Base-by-base conservation (phyloP, 2,329 filamentous ascomycete genomes). In the Colletotrichum liaoningense region DNA sequence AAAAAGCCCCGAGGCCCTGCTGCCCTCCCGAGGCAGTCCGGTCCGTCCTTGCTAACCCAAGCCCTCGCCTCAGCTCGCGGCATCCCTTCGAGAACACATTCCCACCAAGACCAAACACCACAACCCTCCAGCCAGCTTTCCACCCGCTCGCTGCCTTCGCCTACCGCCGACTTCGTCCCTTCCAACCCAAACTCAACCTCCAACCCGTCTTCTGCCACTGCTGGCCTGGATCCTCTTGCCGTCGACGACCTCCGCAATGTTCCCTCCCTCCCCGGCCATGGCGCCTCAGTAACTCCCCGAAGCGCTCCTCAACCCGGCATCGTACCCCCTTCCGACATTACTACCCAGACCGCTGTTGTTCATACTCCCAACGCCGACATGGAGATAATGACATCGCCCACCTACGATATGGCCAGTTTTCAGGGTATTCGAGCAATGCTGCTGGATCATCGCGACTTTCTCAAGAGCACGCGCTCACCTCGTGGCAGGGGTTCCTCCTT, bases 61-160 rank as follows among this genome's bases (percentile, higher is more conserved):
- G 88, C 88, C 79, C 83, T 90, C 80, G 88, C 88, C 79, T 88
- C 88, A 81, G 88, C 88, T 79, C 87, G 88, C 78, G 88, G 88
- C 78, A 88, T 89, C 52, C 67, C 68, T 74, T 67, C 73, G 54
- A 72, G 66, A 42, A 63, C 72, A 63, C 62, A 69, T 33, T 64
- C 65, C 22, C 68, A 69, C 22, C 73, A 60, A 58, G 64, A 75
- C n/a, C 69, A 70, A 42, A 59, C 54, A 30, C 30, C 38, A 7
- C 63, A 57, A 30, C 55, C 58, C 16, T 63, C 57, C 11, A 55
- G 52, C 19, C 65, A 73, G 35, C 35, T 56, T 4, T 70, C 70
- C 42, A 70, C 70, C 30, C 70, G 70, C 67, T 70, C 70, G 14
- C 60, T 73, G 26, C 54, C 65, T 38, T 65, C 60, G 55, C 33